A percentile compares a stretch with the other conserved stretches of the same genome.
Conservation (phyloP, 1,139 yeast species). For the Arxiozyma bovina region DNA sequence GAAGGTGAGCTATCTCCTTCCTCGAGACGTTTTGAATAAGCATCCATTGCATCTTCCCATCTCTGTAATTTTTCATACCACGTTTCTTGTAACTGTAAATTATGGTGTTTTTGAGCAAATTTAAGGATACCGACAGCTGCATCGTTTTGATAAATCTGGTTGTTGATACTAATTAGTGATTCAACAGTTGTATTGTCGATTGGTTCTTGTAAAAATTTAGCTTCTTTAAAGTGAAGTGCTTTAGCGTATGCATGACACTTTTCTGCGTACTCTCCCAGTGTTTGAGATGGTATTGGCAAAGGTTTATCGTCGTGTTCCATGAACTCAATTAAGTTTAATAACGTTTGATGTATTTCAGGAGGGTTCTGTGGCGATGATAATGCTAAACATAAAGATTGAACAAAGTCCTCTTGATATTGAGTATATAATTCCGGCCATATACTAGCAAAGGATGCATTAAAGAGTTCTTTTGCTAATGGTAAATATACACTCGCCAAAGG, state of each 20-base stretch:
- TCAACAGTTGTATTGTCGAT: conserved; percentile 81
- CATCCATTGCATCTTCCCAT: conserved; percentile 96
- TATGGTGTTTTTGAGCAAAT: conserved; percentile 92
- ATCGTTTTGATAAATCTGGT: conserved; percentile 91
- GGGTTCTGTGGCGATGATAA: conserved; percentile 88
- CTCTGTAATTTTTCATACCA: conserved; percentile 96
- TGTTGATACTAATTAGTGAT: conserved; percentile 83
- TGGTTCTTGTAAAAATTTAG: conserved; percentile 91
- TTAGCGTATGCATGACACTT: conserved; percentile 97
- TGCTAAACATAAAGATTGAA: conserved; percentile 79
- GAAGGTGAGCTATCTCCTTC: conserved; percentile 48
- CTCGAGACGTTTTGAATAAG: conserved; percentile 68
- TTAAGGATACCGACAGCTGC: conserved; percentile 96
- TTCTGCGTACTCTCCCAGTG: conserved; percentile 88
- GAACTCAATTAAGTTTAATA: conserved; percentile 85
- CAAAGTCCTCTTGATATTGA: conserved; percentile 85
- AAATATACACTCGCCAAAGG: conserved; percentile 81
- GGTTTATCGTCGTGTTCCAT: conserved; percentile 98
- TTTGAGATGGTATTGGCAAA: conserved; percentile 80
- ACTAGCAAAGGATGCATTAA: conserved; percentile 90
- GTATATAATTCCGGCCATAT: conserved; percentile 93
- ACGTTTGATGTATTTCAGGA: conserved; percentile 88
- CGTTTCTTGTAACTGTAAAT: conserved; percentile 84
- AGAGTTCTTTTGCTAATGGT: conserved; percentile 83
- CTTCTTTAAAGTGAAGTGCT: conserved; percentile 89